Base-by-base conservation (phyloP, 1,284 basidiomycete genomes). In the Puccinia hordei region DNA sequence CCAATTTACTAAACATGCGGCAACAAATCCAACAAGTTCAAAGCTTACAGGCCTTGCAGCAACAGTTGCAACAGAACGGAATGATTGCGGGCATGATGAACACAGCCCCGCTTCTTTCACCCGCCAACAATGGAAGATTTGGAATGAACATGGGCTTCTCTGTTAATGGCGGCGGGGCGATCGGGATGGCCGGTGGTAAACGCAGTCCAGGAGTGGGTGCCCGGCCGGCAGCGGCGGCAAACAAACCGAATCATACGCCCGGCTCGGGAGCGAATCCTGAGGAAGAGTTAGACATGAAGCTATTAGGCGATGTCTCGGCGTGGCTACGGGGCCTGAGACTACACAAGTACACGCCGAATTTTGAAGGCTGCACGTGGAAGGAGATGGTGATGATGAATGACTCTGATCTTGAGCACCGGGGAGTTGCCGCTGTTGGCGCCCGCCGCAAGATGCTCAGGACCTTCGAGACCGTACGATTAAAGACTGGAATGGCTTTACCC, bases 291-390 rank as follows among this genome's bases (percentile, higher is more conserved):
- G 95, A 98, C 85, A 91, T 92, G 82, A 88, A 90, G 83, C 85
- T 98, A 82, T 88, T 99, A 83, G 90, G 90, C 83, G 97, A 99
- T 87, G 89, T 98, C 73, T 90, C 95, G 15, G 90, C 88, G 75
- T 99, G 96, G 97, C 89, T 99, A 86, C 90, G 96, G 85, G 93
- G 92, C 84, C 87, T 99, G 87, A 88, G 96, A 85, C 88, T 99
- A 85, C 96, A 99, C 90, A 87, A 83, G 90, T 99, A 99, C 88
- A 99, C 96, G 82, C 91, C 94, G 44, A 98, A 97, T 88, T 99
- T 99, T 87, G 95, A 98, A 86, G 89, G 88, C 74, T 90, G 90
- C 87, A 89, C 89, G 83, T 99, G 96, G 96, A 90, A 91, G 87
- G 95, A 99, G 81, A 97, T 99, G 92, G 92, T 98, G 17, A 80